Conservation (phyloP, 179 eudicot genomes). For the Sideroxylon spinosum region DNA sequence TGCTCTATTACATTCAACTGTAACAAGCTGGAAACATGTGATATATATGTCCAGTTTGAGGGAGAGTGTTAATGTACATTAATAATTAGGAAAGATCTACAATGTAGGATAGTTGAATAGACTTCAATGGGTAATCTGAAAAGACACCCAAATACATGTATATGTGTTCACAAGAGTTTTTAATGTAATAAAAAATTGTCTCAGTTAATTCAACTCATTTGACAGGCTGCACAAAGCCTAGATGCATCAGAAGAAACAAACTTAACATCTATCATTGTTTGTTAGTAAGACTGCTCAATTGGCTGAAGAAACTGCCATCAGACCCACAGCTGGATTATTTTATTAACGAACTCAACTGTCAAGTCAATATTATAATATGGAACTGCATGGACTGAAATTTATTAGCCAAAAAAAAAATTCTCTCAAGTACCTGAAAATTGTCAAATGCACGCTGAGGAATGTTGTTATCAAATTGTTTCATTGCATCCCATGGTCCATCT, state of each 20-base stretch:
- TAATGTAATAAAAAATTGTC: no score
- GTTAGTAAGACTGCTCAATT: not conserved
- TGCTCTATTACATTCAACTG: no score
- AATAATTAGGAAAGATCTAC: no score
- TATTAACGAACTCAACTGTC: not conserved
- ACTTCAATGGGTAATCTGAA: no score
- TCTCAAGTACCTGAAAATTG: conserved; percentile 69
- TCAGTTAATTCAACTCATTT: no score
- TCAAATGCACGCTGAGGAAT: conserved; percentile 77
- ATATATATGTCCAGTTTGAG: no score
- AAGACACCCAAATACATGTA: no score
- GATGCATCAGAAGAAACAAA: not conserved
- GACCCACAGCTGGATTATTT: not conserved
- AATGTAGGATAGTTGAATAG: no score
- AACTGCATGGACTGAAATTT: not conserved
- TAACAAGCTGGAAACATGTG: no score
- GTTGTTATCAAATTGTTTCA: conserved; percentile 75
- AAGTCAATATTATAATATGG: not conserved
- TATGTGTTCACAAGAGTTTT: no score
- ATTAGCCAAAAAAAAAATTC: not conserved
- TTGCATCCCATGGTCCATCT: conserved; percentile 93
- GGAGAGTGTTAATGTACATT: no score
- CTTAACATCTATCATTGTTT: not conserved
- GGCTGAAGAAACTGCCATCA: not conserved
- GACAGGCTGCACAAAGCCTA: not conserved